Conservation (phyloP, 805 yeast species). For the Zygosaccharomyces lentus region DNA sequence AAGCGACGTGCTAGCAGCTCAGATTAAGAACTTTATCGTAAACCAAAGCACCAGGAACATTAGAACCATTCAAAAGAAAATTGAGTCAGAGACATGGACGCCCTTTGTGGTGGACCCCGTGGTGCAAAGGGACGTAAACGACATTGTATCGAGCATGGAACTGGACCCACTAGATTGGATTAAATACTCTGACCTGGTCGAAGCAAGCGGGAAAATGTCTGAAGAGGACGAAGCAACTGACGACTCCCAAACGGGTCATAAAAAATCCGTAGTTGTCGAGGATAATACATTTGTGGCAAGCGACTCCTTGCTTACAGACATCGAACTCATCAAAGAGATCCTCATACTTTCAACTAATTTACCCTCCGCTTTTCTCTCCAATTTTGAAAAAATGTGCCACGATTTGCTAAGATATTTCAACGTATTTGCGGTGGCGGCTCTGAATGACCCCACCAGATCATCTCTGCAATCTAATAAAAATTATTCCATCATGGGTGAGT, state of each 20-base stretch:
- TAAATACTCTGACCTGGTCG: conserved; percentile 30
- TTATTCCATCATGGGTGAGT: conserved; percentile 41
- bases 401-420: conserved; percentile 51
- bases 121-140: conserved; percentile 49
- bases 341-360: conserved; percentile 54
- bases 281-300: conserved; percentile 57
- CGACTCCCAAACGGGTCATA: conserved; percentile 28
- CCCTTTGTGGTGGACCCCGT: conserved; percentile 54
- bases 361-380: conserved; percentile 37
- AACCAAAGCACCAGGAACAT: conserved; percentile 51
- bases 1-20: conserved; percentile 62
- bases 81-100: conserved; percentile 76
- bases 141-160: conserved; percentile 45
- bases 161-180: conserved; percentile 50
- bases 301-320: conserved; percentile 41
- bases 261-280: conserved; percentile 44
- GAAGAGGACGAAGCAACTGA: conserved; percentile 11
- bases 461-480: conserved; percentile 33
- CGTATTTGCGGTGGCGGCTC: conserved; percentile 28
- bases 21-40: conserved; percentile 54
- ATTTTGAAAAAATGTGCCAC: conserved; percentile 42
- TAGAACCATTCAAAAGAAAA: conserved; percentile 42
- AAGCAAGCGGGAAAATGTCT: conserved; percentile 9
- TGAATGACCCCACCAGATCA: conserved; percentile 21
- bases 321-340: conserved; percentile 46